Evolutionary conservation across 805 yeast species (phyloP).

Genomic region (Saturnispora silvae): DNA sequence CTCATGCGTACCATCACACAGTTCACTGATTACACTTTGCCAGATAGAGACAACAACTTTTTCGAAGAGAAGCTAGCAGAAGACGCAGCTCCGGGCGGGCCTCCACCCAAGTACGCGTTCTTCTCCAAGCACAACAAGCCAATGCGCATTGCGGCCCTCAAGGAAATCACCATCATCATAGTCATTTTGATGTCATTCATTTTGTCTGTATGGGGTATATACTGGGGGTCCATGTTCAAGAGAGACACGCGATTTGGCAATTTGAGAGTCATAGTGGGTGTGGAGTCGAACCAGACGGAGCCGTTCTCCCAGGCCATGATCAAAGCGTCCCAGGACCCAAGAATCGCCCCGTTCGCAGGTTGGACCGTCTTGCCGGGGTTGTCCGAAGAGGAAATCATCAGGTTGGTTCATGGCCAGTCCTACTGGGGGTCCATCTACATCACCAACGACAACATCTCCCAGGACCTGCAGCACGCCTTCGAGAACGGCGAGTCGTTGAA

Average conservation of each 20-base stretch:
- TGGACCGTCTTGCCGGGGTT: slow-evolving; percentile 29
- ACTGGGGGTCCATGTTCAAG: slow-evolving; percentile 39
- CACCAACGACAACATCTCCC: slow-evolving; percentile 31
- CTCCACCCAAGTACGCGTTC: slow-evolving; percentile 11
- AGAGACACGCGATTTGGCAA: slow-evolving; percentile 24
- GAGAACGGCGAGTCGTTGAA: slow-evolving; percentile 23
- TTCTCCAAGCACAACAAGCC: slow-evolving; percentile 13
- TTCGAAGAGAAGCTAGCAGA: slow-evolving; percentile 2
- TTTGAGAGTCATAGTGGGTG: slow-evolving; percentile 30
- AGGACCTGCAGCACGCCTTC: slow-evolving; percentile 33
- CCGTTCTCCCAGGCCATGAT: slow-evolving; percentile 24
- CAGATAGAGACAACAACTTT: slow-evolving; percentile 4
- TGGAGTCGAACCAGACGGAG: slow-evolving; percentile 27
- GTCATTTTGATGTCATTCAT: slow-evolving; percentile 27
- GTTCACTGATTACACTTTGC: slow-evolving; percentile 17
- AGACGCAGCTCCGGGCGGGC: background rate
- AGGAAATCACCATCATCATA: slow-evolving; percentile 12
- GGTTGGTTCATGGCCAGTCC: slow-evolving; percentile 40
- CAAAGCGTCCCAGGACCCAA: slow-evolving; percentile 11
- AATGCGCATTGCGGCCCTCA: slow-evolving; percentile 11
- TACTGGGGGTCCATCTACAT: slow-evolving; percentile 60
- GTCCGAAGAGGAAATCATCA: slow-evolving; percentile 28
- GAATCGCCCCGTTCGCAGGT: slow-evolving; percentile 19
- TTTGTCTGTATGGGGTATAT: slow-evolving; percentile 31
- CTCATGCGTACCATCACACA: slow-evolving; percentile 15